Percentiles rank a stretch among this genome's conserved stretches.
Conservation (phyloP, 306 rosid genomes). For the Cucurbita maxima region DNA sequence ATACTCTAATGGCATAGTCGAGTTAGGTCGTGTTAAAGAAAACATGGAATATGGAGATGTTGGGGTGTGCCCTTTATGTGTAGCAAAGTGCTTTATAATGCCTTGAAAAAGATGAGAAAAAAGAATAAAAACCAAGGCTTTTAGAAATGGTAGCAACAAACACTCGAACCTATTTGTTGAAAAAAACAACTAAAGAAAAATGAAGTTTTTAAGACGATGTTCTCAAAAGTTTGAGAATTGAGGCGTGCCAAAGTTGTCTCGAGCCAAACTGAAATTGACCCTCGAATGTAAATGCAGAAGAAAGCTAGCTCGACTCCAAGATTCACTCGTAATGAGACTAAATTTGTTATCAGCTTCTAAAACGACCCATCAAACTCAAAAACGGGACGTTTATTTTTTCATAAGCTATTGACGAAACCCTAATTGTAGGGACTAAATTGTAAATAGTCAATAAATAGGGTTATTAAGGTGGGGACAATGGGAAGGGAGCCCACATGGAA, state of each 20-base stretch:
- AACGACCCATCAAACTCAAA: too few species aligned
- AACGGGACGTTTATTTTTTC: too few species aligned
- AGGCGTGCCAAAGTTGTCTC: too few species aligned
- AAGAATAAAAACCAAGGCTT: not conserved
- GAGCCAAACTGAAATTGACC: too few species aligned
- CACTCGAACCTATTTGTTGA: not conserved
- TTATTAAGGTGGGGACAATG: not conserved
- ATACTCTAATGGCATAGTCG: not conserved
- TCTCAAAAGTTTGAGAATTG: too few species aligned
- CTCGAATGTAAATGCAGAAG: too few species aligned
- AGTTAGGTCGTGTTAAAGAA: not conserved
- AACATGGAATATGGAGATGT: constrained; percentile 8
- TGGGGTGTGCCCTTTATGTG: constrained; percentile 7
- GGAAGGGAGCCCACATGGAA: constrained; percentile 24
- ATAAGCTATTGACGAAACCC: too few species aligned
- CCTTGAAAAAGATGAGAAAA: not conserved
- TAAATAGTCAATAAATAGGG: too few species aligned
- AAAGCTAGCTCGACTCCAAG: too few species aligned
- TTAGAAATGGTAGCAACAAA: not conserved
- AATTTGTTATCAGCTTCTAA: too few species aligned
- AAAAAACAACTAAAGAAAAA: not conserved
- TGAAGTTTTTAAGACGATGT: not conserved
- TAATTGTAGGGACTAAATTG: too few species aligned
- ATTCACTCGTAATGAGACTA: too few species aligned
- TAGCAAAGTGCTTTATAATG: constrained; percentile 7